Evolutionary conservation across 495 filamentous ascomycete species (phyloP), one percentile per base, ranked within the genome.

Genomic region (Aspergillus leporis): DNA sequence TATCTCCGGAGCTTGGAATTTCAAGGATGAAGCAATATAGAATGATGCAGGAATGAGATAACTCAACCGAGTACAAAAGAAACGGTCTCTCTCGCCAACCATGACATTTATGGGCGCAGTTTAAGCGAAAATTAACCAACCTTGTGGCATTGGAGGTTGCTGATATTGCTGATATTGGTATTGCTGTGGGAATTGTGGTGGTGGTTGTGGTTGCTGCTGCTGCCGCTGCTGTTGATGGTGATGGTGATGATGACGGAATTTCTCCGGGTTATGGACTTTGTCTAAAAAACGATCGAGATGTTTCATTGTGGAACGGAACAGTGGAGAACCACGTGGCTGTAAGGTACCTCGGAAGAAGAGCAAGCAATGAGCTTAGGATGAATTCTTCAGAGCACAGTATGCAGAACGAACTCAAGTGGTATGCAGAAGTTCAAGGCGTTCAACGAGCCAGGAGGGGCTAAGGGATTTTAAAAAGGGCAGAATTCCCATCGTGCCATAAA

Each of bases 241-340:
- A 16, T 40, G 50, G 10, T 47, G 41, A 19, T 48, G 28, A 46
- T 36, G 56, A 31, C n/a, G n/a, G 36, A 31, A 19, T 4, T 34
- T 60, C 55, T 56, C 52, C 53, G 22, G 60, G 57, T 52, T 52
- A 65, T 62, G 64, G 51, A 67, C 38, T 47, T 57, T 62, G 28
- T 56, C 51, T 32, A 68, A 12, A 25, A 65, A 28, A 23, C 58
- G 57, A 48, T 65, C 55, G 31, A 65, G 46, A 54, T 22, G 55
- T 40, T 55, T 57, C 65, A 67, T 64, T 32, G 3, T 63, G 41
- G 47, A 53, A 41, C 30, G 18, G 48, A 22, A 12, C 14, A 18
- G 47, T 23, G 28, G 45, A 41, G 31, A 45, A 51, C 51, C 55
- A 63, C 54, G 53, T 23, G 49, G 21, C 5, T 21, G 19, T 23